Conservation (phyloP, 305 asterid species). For the Fraxinus sp. region DNA sequence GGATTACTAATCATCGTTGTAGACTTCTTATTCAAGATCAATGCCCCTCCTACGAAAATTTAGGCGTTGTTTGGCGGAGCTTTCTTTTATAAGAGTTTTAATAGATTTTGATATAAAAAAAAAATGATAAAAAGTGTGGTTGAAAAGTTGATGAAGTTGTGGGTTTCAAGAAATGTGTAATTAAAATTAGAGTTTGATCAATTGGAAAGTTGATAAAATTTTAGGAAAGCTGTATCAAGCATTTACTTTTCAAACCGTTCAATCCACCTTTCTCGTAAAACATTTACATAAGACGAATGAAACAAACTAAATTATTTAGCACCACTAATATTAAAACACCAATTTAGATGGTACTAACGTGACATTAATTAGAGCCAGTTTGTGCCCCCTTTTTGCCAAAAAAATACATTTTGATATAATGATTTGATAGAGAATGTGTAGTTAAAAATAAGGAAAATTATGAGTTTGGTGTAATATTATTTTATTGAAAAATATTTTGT, state of each 20-base stretch:
- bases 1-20: not conserved
- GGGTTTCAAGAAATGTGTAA: not conserved
- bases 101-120: not conserved
- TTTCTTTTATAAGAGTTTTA: not conserved
- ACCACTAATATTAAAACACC: not conserved
- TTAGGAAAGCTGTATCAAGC: not conserved
- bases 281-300: not conserved
- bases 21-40: not conserved
- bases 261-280: not conserved
- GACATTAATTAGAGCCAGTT: not conserved
- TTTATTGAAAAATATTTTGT: no score
- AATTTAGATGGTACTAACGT: not conserved
- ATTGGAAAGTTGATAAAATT: not conserved
- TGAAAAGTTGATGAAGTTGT: not conserved
- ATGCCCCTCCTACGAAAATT: not conserved
- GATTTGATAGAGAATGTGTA: no score
- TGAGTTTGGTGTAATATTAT: no score
- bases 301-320: not conserved
- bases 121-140: not conserved
- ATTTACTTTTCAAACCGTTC: not conserved
- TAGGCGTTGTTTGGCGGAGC: not conserved
- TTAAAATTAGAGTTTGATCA: not conserved
- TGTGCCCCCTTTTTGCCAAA: no score
- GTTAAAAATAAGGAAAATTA: no score
- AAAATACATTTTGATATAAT: no score